Conservation (phyloP, 2,329 filamentous ascomycete genomes). For the Phialophora expanda region DNA sequence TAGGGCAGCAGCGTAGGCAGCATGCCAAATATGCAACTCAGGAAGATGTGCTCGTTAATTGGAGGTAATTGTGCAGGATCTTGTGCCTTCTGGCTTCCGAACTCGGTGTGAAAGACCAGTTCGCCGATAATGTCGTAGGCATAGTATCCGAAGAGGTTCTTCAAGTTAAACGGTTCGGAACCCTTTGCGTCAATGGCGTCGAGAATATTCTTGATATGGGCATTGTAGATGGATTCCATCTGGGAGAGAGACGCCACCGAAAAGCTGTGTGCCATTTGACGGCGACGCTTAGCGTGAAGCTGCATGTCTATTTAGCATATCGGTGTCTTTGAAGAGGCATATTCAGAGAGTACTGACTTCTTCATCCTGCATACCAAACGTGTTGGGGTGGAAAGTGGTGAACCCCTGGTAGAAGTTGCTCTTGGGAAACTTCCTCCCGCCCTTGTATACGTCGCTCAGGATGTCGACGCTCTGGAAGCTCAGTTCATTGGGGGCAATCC, state of each 20-base stretch:
- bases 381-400: conserved; percentile 27
- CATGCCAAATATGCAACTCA: conserved; percentile 25
- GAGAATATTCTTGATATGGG: conserved; percentile 23
- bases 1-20: conserved; percentile 26
- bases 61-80: conserved; percentile 24
- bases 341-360: conserved; percentile 7
- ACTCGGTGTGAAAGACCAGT: conserved; percentile 44
- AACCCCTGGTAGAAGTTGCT: conserved; percentile 28
- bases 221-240: conserved; percentile 30
- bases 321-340: not conserved
- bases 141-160: conserved; percentile 27
- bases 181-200: conserved; percentile 22
- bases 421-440: conserved; percentile 23
- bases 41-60: conserved; percentile 29
- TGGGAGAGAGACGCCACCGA: conserved; percentile 25
- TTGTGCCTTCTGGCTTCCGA: conserved; percentile 37
- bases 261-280: conserved; percentile 32
- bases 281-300: conserved; percentile 26
- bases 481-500: conserved; percentile 46
- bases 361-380: conserved; percentile 29
- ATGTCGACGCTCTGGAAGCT: conserved; percentile 64
- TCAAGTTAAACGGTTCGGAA: conserved; percentile 22
- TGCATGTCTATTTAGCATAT: conserved; percentile 11
- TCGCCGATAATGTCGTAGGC: conserved; percentile 46
- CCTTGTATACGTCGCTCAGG: conserved; percentile 55